Percentiles rank a stretch among this genome's conserved stretches.
These are phyloP conservation scores for Forsythia suspensa DNA, from an alignment of 257 asterid species.

Conservation along the genomic window DNA sequence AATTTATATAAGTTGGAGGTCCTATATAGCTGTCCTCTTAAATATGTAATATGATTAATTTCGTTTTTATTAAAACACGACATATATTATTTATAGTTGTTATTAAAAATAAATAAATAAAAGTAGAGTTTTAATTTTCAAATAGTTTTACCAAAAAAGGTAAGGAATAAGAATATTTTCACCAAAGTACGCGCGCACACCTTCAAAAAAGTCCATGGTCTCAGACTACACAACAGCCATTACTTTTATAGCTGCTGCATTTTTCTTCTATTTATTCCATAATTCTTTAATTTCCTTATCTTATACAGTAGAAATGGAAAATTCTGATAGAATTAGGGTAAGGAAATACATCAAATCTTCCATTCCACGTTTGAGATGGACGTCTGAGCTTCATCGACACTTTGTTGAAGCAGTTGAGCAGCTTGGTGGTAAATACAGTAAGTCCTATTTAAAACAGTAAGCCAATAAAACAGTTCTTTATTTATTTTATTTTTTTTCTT, in stretches of 20 bases:
- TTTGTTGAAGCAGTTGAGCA: slow-evolving; percentile 17
- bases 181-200: neutral
- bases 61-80: too few relatives aligned
- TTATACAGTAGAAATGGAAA: neutral
- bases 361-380: slow-evolving; percentile 21
- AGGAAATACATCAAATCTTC: slow-evolving; percentile 19
- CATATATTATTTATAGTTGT: too few relatives aligned
- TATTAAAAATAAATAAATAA: too few relatives aligned
- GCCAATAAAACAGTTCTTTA: neutral
- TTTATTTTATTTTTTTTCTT: too few relatives aligned
- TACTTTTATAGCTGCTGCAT: neutral
- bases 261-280: too few relatives aligned
- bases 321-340: neutral
- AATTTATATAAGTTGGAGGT: too few relatives aligned
- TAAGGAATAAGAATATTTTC: neutral
- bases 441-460: neutral
- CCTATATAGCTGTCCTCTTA: too few relatives aligned
- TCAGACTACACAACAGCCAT: neutral
- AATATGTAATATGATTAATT: too few relatives aligned
- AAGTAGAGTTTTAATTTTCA: neutral
- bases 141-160: neutral
- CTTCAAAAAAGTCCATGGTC: neutral
- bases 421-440: slow-evolving; percentile 27
- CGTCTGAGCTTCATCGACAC: slow-evolving; percentile 18
- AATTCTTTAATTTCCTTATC: neutral